Percentiles rank a stretch among this genome's conserved stretches.
phyloP scores from a whole-genome alignment of 192 early-diverging fungal genomes.

The Podila epigama region DNA sequence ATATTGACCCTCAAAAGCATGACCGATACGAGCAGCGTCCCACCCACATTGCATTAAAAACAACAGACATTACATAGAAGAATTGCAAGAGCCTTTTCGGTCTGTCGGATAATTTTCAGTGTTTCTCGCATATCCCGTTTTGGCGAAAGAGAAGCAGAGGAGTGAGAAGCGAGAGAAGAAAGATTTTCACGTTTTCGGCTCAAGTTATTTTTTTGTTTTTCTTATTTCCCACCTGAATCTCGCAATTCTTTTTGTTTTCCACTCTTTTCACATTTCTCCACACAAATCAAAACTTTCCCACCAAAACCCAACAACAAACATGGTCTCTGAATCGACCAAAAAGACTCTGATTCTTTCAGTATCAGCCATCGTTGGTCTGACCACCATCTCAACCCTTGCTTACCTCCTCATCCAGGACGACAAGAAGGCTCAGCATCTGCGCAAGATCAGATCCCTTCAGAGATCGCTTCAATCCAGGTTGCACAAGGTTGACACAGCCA shows the following conservation, averaged over 20 bases:
- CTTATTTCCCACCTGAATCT: background rate
- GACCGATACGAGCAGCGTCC: too few species aligned
- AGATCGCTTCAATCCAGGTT: conserved; percentile 17
- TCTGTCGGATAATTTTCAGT: too few species aligned
- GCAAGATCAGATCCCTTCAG: conserved; percentile 18
- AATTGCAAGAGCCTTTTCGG: too few species aligned
- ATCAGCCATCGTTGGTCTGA: conserved; percentile 37
- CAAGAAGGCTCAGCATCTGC: conserved; percentile 32
- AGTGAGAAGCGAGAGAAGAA: too few species aligned
- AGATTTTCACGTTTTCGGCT: too few species aligned
- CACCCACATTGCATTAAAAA: too few species aligned
- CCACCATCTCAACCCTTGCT: conserved; percentile 30
- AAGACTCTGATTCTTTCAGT: conserved; percentile 38
- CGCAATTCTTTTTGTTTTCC: background rate
- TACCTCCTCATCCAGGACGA: conserved; percentile 47
- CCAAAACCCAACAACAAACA: background rate
- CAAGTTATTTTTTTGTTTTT: background rate
- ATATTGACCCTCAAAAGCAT: conserved; percentile 8
- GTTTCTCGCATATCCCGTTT: too few species aligned
- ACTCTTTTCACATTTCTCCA: too few species aligned
- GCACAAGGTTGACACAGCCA: conserved; percentile 10
- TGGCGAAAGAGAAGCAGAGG: too few species aligned
- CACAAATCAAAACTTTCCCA: too few species aligned
- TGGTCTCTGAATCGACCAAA: conserved; percentile 38
- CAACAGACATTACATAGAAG: too few species aligned